Evolutionary conservation across 2,329 filamentous ascomycete genomes (phyloP).

Genomic region (Gremmenia infestans): DNA sequence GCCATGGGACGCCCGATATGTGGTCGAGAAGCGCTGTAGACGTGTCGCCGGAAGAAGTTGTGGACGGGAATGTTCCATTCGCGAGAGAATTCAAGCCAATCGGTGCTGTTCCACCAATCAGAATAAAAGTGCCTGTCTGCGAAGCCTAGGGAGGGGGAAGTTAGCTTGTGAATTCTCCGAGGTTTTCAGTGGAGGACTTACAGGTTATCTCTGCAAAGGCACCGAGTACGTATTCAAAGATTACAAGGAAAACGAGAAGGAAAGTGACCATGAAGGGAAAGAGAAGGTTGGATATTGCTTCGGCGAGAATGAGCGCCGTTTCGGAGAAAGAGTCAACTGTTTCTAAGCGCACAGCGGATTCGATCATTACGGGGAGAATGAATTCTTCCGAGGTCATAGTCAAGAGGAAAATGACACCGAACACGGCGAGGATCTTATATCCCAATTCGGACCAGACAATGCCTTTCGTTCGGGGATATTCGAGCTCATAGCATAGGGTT

Average conservation of each 20-base stretch:
- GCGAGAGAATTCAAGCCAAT: constrained; percentile 92
- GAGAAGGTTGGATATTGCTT: constrained; percentile 84
- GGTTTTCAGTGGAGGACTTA: constrained; percentile 10
- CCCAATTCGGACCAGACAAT: constrained; percentile 77
- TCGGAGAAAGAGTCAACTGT: constrained; percentile 48
- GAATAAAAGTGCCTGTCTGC: constrained; percentile 91
- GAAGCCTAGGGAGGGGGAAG: constrained; percentile 43
- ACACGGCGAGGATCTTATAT: constrained; percentile 82
- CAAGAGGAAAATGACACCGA: constrained; percentile 93
- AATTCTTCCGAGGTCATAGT: constrained; percentile 91
- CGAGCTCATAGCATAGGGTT: constrained; percentile 94
- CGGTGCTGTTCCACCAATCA: constrained; percentile 71
- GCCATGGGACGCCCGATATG: constrained; percentile 72
- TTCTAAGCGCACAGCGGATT: constrained; percentile 56
- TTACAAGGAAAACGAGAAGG: constrained; percentile 92
- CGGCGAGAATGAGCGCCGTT: constrained; percentile 72
- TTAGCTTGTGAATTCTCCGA: not conserved
- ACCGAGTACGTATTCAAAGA: constrained; percentile 94
- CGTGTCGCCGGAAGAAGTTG: constrained; percentile 88
- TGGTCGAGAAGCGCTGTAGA: constrained; percentile 77
- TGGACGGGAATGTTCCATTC: constrained; percentile 99
- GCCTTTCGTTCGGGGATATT: constrained; percentile 77
- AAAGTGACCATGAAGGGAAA: constrained; percentile 98
- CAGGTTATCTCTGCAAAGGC: constrained; percentile 91
- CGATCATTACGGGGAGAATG: constrained; percentile 81